Base-by-base conservation (phyloP, 345 rosid species). In the Trapa incisa region DNA sequence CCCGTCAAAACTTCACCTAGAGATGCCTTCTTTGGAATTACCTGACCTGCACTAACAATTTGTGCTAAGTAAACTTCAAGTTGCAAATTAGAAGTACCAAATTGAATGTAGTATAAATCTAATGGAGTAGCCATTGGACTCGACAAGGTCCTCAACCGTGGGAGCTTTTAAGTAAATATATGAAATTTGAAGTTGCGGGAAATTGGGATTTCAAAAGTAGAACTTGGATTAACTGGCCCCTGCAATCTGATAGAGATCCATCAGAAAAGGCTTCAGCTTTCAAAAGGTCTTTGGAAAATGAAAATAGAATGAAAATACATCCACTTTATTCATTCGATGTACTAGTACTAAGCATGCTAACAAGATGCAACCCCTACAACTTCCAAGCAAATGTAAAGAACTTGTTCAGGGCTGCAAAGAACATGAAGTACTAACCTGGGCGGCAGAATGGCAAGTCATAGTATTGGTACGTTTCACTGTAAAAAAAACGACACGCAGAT, bases 1-100 rank as follows among this genome's bases (percentile, higher is more conserved):
- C 96, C 93, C 69, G 83, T 88, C 75, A 92, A 81, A 73, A 89
- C 89, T 81, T 92, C 98, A 48, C 96, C 98, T 33, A 89, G 83
- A 37, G 84, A 78, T 69, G 82, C 91, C 68, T 73, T 79, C 73
- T 85, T 83, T 71, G 71, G 78, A 33, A 77, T 71, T 38, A 88
- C 69, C 60, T 78, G 72, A 71, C 83, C 98, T 89, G 80, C 82
- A 58, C 37, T 10, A 77, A 79, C 45, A 72, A 22, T 57, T 69
- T 35, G 53, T n/a, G 33, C 38, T 32, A 70, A 33, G 39, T 22
- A 6, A 67, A 50, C 4, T 48, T 41, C 48, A 45, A 45, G 48
- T 7, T 45, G 48, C 48, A 6, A 45, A 13, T 45, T 45, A 52
- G 7, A 52, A 52, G 57, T n/a, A 52, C 4, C 57, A 52, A 52